Evolutionary conservation across 305 asterid species (phyloP).

Genomic region (Fraxinus floribunda): DNA sequence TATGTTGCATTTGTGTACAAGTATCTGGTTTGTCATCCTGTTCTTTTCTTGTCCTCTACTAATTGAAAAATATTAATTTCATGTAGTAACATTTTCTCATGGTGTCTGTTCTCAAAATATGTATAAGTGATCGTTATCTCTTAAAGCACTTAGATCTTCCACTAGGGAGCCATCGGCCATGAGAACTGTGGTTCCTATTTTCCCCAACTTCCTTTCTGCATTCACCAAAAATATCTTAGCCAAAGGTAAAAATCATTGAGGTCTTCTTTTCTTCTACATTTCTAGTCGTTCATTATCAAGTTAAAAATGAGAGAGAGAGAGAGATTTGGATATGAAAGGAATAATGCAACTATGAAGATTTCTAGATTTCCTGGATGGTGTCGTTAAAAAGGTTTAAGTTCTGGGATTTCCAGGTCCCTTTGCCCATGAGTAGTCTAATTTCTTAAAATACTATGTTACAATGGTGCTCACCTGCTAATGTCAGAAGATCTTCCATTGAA

Average conservation of each 20-base stretch:
- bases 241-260: conserved; percentile 7
- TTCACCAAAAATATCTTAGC: conserved; percentile 22
- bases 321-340: not conserved
- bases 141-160: conserved; percentile 65
- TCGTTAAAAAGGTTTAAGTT: conserved; percentile 2
- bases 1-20: conserved; percentile 17
- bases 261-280: not conserved
- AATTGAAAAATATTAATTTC: not conserved
- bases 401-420: conserved; percentile 2
- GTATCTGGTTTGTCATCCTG: conserved; percentile 6
- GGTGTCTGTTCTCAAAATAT: conserved; percentile 42
- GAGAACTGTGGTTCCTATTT: conserved; percentile 58
- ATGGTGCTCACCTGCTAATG: conserved; percentile 62
- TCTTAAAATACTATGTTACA: not conserved
- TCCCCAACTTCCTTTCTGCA: conserved; percentile 71
- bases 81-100: conserved; percentile 8
- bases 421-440: not conserved
- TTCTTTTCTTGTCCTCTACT: not conserved
- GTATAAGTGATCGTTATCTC: conserved; percentile 84
- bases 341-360: conserved; percentile 6
- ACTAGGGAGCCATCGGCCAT: conserved; percentile 71
- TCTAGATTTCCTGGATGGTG: not conserved
- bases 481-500: conserved; percentile 64
- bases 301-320: conserved; percentile 4
- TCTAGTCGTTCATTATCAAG: conserved; percentile 15